Evolutionary conservation across 306 rosid genomes (phyloP).

Genomic region (Pyrus pyrifolia): DNA sequence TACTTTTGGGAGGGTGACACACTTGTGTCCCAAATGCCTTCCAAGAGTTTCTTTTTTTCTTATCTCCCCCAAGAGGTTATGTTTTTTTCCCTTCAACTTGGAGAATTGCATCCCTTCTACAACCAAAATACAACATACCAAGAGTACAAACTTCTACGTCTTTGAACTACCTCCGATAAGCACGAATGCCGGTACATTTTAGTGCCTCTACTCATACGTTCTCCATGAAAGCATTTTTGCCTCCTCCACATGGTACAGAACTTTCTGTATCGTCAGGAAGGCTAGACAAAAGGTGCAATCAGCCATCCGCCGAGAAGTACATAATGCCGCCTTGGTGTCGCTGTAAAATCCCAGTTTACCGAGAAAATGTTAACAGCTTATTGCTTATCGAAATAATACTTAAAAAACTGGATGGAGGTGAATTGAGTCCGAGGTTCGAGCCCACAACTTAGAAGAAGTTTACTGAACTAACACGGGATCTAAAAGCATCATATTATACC

Average conservation of each 20-base stretch:
- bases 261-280: not conserved
- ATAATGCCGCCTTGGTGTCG: not conserved
- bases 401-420: not conserved
- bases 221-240: conserved; percentile 8
- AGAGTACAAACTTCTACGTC: conserved; percentile 12
- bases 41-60: not conserved
- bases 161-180: not conserved
- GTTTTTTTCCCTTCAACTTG: not conserved
- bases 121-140: conserved; percentile 1
- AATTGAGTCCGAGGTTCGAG: not conserved
- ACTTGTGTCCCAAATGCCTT: not conserved
- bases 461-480: not conserved
- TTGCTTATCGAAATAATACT: not conserved
- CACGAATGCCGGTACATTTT: conserved; percentile 14
- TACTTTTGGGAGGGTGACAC: not conserved
- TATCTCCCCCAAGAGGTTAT: not conserved
- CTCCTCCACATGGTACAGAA: conserved; percentile 5
- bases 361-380: not conserved
- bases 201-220: not conserved
- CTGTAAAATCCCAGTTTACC: not conserved
- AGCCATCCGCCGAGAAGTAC: not conserved
- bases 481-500: conserved; percentile 6
- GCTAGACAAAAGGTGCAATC: conserved; percentile 4
- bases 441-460: not conserved
- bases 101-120: conserved; percentile 3